Evolutionary conservation across 176 grass and related monocot genomes (phyloP).

Genomic region (Coix lacrymajobi): DNA sequence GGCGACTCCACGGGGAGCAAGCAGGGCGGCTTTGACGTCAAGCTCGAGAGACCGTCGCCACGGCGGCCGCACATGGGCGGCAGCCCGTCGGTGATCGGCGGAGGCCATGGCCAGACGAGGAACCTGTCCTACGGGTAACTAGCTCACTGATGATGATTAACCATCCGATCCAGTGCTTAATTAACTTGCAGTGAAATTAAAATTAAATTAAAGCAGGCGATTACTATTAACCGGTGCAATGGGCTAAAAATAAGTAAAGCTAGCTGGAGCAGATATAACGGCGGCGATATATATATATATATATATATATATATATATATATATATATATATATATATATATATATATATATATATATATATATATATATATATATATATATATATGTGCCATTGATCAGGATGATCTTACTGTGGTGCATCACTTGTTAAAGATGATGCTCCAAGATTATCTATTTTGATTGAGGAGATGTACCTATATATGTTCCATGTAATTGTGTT

Average conservation of each 20-base stretch:
- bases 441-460: conserved; percentile 40
- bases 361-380: neutral
- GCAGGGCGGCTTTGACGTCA: conserved; percentile 45
- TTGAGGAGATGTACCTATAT: conserved; percentile 8
- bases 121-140: conserved; percentile 82
- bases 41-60: conserved; percentile 69
- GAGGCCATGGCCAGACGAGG: conserved; percentile 34
- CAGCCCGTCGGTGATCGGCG: conserved; percentile 62
- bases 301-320: too few species aligned
- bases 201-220: conserved; percentile 3
- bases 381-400: conserved; percentile 24
- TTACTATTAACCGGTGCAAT: conserved; percentile 39
- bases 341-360: too few species aligned
- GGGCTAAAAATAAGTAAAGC: conserved; percentile 44
- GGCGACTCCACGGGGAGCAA: conserved; percentile 64
- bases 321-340: too few species aligned
- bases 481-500: conserved; percentile 20
- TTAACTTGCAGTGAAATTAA: conserved; percentile 13
- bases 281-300: neutral
- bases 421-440: conserved; percentile 46
- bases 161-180: neutral
- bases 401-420: conserved; percentile 48
- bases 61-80: conserved; percentile 58
- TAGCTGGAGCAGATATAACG: conserved; percentile 22
- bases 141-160: neutral